A percentile compares a stretch with the other conserved stretches of the same genome.
These are phyloP conservation scores for Protomyces pachydermus DNA, from an alignment of 1,139 yeast species.

Conservation along the genomic window DNA sequence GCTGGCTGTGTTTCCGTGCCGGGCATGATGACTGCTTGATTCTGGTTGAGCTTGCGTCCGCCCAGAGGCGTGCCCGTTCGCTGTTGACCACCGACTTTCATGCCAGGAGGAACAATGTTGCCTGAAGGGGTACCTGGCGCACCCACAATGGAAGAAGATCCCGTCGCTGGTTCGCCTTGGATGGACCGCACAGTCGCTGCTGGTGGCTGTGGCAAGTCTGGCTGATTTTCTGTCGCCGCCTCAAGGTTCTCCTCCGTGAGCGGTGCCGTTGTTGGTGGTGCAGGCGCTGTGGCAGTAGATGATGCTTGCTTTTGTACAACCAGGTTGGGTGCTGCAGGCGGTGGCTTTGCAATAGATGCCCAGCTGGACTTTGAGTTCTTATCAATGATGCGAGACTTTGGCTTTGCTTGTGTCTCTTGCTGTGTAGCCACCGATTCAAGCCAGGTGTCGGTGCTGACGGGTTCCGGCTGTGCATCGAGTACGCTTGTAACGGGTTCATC, in stretches of 20 bases:
- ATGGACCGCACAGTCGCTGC: conserved; percentile 17
- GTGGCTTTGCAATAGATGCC: conserved; percentile 22
- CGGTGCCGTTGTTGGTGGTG: conserved; percentile 1
- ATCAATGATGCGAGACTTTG: conserved; percentile 19
- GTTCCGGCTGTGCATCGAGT: not conserved
- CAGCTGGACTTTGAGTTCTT: conserved; percentile 23
- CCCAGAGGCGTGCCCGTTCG: conserved; percentile 17
- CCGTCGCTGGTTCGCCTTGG: conserved; percentile 24
- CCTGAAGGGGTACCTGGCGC: conserved; percentile 10
- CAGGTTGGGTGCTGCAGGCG: not conserved
- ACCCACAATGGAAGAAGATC: conserved; percentile 10
- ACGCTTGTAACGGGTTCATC: not conserved
- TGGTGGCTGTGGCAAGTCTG: conserved; percentile 17
- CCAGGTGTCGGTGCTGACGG: not conserved
- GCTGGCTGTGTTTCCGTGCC: conserved; percentile 18
- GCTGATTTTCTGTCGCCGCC: conserved; percentile 19
- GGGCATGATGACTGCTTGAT: conserved; percentile 24
- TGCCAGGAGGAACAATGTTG: conserved; percentile 3
- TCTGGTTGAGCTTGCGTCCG: conserved; percentile 18
- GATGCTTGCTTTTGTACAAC: not conserved
- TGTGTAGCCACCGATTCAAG: not conserved
- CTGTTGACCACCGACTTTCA: conserved; percentile 1
- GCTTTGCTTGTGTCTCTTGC: conserved; percentile 6
- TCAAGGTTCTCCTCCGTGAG: conserved; percentile 21
- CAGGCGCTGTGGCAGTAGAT: not conserved